phyloP scores from a whole-genome alignment of 495 filamentous ascomycete genomes.

The Staphylotrichum longicolle region DNA sequence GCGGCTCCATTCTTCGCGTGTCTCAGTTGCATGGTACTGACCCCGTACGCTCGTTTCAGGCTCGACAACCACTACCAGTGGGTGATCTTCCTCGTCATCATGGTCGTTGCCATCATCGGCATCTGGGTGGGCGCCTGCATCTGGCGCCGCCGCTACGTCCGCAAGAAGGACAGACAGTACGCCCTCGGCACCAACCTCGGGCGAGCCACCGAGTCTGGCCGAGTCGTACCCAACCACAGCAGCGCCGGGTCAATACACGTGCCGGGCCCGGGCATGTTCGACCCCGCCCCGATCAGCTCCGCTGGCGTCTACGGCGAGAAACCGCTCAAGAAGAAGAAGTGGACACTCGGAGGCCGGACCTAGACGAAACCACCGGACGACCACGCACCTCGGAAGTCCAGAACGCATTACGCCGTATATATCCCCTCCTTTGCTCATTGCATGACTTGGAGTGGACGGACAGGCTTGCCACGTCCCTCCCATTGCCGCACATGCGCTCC shows the following conservation, averaged over 20 bases:
- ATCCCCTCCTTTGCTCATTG: neutral
- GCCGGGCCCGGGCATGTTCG: constrained; percentile 34
- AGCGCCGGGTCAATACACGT: constrained; percentile 31
- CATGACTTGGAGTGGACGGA: neutral
- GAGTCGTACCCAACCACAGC: constrained; percentile 32
- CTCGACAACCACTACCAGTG: constrained; percentile 51
- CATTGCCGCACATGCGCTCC: neutral
- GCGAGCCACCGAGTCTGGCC: constrained; percentile 32
- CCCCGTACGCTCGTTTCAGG: constrained; percentile 33
- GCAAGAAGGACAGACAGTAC: constrained; percentile 50
- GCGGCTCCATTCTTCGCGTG: neutral
- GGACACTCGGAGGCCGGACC: constrained; percentile 38
- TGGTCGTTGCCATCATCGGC: constrained; percentile 50
- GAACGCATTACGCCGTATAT: constrained; percentile 12
- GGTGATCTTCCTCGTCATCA: constrained; percentile 56
- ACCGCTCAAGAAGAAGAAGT: constrained; percentile 43
- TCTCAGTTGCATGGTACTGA: constrained; percentile 6
- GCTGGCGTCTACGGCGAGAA: constrained; percentile 33
- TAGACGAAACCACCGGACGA: constrained; percentile 8
- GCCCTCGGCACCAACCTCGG: constrained; percentile 44
- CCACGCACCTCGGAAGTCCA: neutral
- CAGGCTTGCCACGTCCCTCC: neutral
- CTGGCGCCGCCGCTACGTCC: constrained; percentile 51
- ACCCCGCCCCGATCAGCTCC: constrained; percentile 31
- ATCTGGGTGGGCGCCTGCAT: constrained; percentile 55